A percentile compares a stretch with the other conserved stretches of the same genome.
phyloP scores from a whole-genome alignment of 1,284 basidiomycete genomes.

The Salmacisia buchloeana region DNA sequence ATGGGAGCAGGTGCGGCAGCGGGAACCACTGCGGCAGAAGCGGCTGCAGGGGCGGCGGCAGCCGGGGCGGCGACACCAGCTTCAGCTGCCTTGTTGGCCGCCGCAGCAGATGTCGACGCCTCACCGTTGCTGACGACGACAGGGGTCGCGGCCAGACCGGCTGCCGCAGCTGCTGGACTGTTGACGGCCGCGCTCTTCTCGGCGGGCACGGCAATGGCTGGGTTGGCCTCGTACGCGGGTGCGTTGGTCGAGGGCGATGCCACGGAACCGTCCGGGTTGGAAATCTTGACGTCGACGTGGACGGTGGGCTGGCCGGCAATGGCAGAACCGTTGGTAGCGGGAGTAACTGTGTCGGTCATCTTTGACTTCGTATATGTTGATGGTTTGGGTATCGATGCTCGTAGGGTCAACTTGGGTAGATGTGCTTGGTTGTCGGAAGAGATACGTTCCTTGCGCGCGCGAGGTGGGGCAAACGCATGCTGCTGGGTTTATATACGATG shows the following conservation, averaged over 20 bases:
- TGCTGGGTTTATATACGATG: too few relatives aligned
- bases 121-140: background rate
- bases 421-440: background rate
- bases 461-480: too few relatives aligned
- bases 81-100: background rate
- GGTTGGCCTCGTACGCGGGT: conserved; percentile 3
- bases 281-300: conserved; percentile 8
- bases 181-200: background rate
- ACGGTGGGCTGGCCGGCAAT: background rate
- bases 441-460: background rate
- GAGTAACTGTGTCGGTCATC: background rate
- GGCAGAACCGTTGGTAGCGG: background rate
- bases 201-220: background rate
- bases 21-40: background rate
- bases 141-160: background rate
- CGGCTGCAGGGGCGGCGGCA: background rate
- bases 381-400: background rate
- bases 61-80: background rate
- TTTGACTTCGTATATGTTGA: background rate
- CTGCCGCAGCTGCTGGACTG: too few relatives aligned
- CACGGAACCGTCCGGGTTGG: background rate
- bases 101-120: background rate
- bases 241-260: background rate
- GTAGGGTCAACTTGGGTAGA: background rate
- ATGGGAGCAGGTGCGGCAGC: background rate